Conservation (phyloP, 176 grass and related monocot species). For the Lolium perenne region DNA sequence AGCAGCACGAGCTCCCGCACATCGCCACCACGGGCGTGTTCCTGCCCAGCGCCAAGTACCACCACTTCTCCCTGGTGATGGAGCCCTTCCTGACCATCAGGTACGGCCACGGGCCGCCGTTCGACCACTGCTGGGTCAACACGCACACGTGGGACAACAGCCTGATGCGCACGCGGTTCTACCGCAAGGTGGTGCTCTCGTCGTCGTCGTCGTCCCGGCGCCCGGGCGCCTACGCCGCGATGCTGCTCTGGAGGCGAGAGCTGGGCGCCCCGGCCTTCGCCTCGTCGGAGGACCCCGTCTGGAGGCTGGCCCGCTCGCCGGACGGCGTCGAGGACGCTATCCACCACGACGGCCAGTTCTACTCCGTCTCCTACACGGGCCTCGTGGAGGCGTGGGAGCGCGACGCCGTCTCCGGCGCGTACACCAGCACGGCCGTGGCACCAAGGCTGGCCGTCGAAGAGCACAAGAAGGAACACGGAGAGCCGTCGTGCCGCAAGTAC, state of each 20-base stretch:
- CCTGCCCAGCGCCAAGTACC: not conserved
- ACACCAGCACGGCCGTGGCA: not conserved
- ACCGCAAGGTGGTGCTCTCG: slow-evolving; percentile 28
- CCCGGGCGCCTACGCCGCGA: not conserved
- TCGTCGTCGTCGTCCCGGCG: not conserved
- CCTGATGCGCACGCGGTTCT: slow-evolving; percentile 3
- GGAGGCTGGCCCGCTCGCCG: not conserved
- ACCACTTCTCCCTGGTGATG: not conserved
- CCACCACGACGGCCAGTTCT: slow-evolving; percentile 9
- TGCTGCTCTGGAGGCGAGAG: not conserved
- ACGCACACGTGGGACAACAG: too few species aligned
- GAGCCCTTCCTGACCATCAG: not conserved
- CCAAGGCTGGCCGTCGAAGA: not conserved
- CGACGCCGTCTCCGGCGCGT: not conserved
- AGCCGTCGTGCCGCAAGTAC: not conserved
- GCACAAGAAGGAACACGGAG: not conserved
- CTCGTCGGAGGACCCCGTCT: not conserved
- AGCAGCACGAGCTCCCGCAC: not conserved
- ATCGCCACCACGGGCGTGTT: slow-evolving; percentile 13
- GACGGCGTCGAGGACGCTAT: slow-evolving; percentile 18
- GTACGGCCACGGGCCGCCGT: not conserved
- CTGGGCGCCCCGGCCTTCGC: not conserved
- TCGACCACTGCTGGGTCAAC: not conserved
- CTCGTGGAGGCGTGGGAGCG: not conserved
- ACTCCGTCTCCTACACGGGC: slow-evolving; percentile 7